Percentiles rank a stretch among this genome's conserved stretches.
These are phyloP conservation scores for Populus hybrid DNA, from an alignment of 441 rosid species.

Conservation along the genomic window DNA sequence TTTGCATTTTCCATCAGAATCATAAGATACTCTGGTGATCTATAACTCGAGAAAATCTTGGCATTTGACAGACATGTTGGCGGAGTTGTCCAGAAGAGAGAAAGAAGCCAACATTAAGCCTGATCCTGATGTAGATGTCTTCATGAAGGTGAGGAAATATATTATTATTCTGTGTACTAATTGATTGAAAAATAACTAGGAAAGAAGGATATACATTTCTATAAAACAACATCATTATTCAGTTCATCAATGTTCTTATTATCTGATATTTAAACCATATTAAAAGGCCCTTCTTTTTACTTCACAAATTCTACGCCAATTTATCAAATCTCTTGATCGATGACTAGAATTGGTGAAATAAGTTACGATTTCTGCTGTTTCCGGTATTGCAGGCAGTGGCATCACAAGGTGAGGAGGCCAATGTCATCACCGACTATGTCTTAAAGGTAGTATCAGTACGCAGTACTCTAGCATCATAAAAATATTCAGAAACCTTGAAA, in stretches of 20 bases:
- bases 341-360: background rate
- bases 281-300: background rate
- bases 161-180: background rate
- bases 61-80: slow-evolving; percentile 23
- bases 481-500: background rate
- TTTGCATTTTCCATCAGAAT: background rate
- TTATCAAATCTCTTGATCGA: background rate
- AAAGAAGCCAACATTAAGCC: slow-evolving; percentile 31
- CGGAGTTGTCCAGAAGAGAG: slow-evolving; percentile 30
- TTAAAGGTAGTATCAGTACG: slow-evolving; percentile 33
- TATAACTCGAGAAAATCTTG: background rate
- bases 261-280: background rate
- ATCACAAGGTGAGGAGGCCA: slow-evolving; percentile 57
- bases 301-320: background rate
- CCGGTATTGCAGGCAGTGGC: slow-evolving; percentile 44
- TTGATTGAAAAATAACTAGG: background rate
- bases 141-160: slow-evolving; percentile 26
- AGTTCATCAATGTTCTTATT: background rate
- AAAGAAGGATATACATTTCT: background rate
- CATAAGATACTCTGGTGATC: background rate
- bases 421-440: slow-evolving; percentile 61
- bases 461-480: background rate
- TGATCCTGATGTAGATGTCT: slow-evolving; percentile 31
- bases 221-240: background rate
- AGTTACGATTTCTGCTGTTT: background rate